Percentiles rank a stretch among this genome's conserved stretches.
phyloP scores from a whole-genome alignment of 1,284 basidiomycete genomes.

The Cutaneotrichosporon arboriforme region DNA sequence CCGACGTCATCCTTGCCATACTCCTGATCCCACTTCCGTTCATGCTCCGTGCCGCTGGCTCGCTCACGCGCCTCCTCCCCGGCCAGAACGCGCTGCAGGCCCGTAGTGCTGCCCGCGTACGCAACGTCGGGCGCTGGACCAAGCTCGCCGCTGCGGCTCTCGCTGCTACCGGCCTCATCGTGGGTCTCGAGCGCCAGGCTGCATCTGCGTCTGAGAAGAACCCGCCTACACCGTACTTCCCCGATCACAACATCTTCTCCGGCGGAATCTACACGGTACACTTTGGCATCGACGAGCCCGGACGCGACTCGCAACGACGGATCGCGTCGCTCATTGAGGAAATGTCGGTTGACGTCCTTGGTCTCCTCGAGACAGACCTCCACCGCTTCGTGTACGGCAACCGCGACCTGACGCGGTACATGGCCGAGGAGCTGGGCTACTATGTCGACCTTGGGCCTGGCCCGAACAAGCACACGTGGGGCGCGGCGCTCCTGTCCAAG shows the following conservation, averaged over 20 bases:
- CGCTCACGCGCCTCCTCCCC: conserved; percentile 18
- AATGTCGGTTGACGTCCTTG: conserved; percentile 70
- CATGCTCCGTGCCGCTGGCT: background rate
- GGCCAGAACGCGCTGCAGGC: conserved; percentile 11
- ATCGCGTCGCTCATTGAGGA: conserved; percentile 72
- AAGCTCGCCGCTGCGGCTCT: conserved; percentile 39
- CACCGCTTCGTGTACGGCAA: conserved; percentile 84
- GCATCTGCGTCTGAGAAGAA: background rate
- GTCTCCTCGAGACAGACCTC: conserved; percentile 77
- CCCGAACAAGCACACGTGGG: conserved; percentile 88
- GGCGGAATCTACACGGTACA: conserved; percentile 91
- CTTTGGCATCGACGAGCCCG: conserved; percentile 77
- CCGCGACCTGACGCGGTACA: conserved; percentile 75
- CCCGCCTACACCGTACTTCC: conserved; percentile 56
- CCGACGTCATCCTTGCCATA: conserved; percentile 55
- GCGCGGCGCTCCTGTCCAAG: conserved; percentile 75
- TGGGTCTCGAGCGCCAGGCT: background rate
- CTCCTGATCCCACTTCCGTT: conserved; percentile 16
- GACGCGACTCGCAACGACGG: conserved; percentile 73
- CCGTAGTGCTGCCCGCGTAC: conserved; percentile 17
- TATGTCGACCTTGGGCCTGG: conserved; percentile 69
- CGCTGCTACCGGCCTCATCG: conserved; percentile 13
- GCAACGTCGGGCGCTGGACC: conserved; percentile 22
- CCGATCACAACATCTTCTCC: conserved; percentile 63
- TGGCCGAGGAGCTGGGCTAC: conserved; percentile 74